Conservation (phyloP, 495 filamentous ascomycete species). For the Podospora didyma region DNA sequence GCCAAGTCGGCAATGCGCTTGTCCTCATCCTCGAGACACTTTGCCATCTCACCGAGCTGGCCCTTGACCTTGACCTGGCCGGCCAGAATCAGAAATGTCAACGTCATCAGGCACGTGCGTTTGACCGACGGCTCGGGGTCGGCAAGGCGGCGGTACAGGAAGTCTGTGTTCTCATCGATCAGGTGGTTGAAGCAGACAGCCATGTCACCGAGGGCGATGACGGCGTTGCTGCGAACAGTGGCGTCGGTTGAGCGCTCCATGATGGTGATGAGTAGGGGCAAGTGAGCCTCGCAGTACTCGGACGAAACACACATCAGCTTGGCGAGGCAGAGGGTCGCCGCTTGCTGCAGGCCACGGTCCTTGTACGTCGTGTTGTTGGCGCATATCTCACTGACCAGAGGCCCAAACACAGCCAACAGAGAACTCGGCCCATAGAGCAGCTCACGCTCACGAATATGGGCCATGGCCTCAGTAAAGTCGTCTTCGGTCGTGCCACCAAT, state of each 20-base stretch:
- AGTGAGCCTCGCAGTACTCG: conserved; percentile 91
- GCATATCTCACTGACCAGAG: conserved; percentile 87
- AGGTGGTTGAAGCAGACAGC: conserved; percentile 99
- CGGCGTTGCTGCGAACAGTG: conserved; percentile 88
- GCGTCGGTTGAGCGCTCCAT: conserved; percentile 89
- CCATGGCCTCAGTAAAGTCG: conserved; percentile 96
- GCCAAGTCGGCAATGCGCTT: conserved; percentile 89
- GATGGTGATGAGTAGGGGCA: conserved; percentile 94
- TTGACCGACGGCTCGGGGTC: conserved; percentile 88
- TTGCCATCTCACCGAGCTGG: conserved; percentile 99
- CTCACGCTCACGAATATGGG: conserved; percentile 89
- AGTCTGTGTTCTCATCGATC: conserved; percentile 98
- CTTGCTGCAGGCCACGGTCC: conserved; percentile 82
- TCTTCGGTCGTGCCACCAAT: conserved; percentile 98
- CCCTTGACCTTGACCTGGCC: conserved; percentile 99
- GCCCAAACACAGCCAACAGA: conserved; percentile 82
- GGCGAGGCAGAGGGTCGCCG: conserved; percentile 92
- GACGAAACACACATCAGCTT: conserved; percentile 97
- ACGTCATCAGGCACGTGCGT: conserved; percentile 95
- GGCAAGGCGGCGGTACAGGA: conserved; percentile 88
- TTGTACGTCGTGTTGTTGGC: conserved; percentile 87
- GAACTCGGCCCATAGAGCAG: conserved; percentile 84
- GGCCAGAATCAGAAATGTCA: conserved; percentile 95
- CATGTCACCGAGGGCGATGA: conserved; percentile 97
- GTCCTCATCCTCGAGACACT: conserved; percentile 93